phyloP scores from a whole-genome alignment of 192 early-diverging fungal species.

The Chytriomyces sp. region DNA sequence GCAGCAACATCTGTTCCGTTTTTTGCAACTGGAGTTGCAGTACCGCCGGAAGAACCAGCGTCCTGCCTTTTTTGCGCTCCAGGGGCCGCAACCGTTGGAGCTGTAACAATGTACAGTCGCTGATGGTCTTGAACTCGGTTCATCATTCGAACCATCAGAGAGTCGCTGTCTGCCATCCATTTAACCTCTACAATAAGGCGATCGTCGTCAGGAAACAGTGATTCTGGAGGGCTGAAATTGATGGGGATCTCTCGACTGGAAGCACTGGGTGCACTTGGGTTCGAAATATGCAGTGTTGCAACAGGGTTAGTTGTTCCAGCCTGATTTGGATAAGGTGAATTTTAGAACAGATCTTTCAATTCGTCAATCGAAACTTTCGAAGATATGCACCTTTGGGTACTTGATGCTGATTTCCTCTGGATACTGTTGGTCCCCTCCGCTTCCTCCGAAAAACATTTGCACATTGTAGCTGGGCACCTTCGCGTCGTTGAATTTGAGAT shows the following conservation, averaged over 20 bases:
- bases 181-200: conserved; percentile 79
- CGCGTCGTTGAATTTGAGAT: conserved; percentile 85
- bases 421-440: conserved; percentile 62
- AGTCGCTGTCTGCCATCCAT: conserved; percentile 67
- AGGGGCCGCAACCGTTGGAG: conserved; percentile 40
- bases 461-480: conserved; percentile 78
- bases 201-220: conserved; percentile 70
- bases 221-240: conserved; percentile 46
- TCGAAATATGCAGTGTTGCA: conserved; percentile 75
- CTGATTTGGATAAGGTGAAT: conserved; percentile 1
- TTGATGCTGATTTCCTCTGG: conserved; percentile 74
- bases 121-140: conserved; percentile 90
- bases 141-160: conserved; percentile 76
- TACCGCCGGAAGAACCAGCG: not conserved
- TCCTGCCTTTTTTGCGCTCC: not conserved
- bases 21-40: not conserved
- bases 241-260: conserved; percentile 38
- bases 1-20: conserved; percentile 35
- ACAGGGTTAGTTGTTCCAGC: conserved; percentile 86
- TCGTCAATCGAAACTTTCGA: conserved; percentile 2
- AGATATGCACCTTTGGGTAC: conserved; percentile 73
- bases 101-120: conserved; percentile 66
- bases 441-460: conserved; percentile 60
- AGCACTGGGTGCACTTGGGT: conserved; percentile 34
- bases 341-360: not conserved